Evolutionary conservation across 331 rosid genomes (phyloP), one percentile per base, ranked within the genome.

Genomic region (Rhamnella rubrinervis): DNA sequence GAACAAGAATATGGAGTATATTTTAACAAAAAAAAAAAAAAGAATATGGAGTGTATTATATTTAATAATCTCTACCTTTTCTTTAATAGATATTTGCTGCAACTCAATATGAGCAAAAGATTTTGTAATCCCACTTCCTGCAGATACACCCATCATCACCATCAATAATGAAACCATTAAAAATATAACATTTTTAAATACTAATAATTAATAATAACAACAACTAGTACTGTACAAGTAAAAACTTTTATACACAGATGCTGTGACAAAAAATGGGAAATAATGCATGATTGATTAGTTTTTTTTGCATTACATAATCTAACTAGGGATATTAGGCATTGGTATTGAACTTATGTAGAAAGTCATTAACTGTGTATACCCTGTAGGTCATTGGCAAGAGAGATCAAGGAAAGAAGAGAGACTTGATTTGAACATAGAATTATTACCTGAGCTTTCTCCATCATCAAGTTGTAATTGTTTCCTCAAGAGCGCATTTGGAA

Each of bases 51-150:
- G 6, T 25, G 25, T 50, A 19, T 51, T 3, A 63, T 12, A 44
- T 53, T n/a, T 65, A 49, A 35, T 28, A 5, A 51, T 61, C 46
- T 67, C 31, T 82, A 88, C 96, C 89, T 91, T 46, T 56, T 68
- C 74, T 57, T 63, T 67, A 64, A 61, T 72, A 44, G 52, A 55
- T 61, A 61, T 55, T n/a, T 71, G 68, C 58, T 71, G 68, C 58
- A 64, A 75, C 44, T 77, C 89, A 75, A 21, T 61, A 66, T 56
- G 81, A 63, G 61, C 65, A 59, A 77, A 40, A 40, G 68, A 66
- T 71, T 41, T 35, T 23, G 71, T 4, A 53, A 71, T 59, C 63
- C 71, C 55, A 15, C 14, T 61, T 46, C 79, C 89, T 87, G 88
- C 73, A 83, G 49, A 67, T 63, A 72, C 66, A 52, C 72, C 62